Percentiles rank a stretch among this genome's conserved stretches.
Conservation (phyloP, 2,329 filamentous ascomycete genomes). For the Penicillium sp. region DNA sequence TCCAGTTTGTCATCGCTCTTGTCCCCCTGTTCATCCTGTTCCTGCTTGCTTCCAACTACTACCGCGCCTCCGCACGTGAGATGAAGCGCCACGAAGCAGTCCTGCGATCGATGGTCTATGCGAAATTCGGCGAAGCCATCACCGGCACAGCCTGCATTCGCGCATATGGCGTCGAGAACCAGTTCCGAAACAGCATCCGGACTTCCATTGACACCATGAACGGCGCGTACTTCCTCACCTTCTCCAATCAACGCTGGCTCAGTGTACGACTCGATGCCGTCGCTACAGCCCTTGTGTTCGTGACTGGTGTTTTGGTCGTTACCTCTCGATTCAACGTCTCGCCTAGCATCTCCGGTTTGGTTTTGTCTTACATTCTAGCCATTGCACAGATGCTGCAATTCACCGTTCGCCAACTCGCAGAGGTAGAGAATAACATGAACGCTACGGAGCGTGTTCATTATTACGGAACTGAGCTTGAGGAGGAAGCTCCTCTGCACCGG, state of each 20-base stretch:
- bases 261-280: conserved; percentile 83
- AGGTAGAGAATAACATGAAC: conserved; percentile 99
- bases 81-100: conserved; percentile 94
- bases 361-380: conserved; percentile 88
- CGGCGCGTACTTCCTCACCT: conserved; percentile 91
- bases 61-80: conserved; percentile 87
- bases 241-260: conserved; percentile 94
- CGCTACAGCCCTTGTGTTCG: conserved; percentile 83
- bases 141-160: conserved; percentile 78
- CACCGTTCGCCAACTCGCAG: conserved; percentile 88
- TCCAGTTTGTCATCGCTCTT: conserved; percentile 70
- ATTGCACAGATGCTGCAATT: conserved; percentile 98
- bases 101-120: conserved; percentile 84
- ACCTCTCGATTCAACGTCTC: conserved; percentile 85
- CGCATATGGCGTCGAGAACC: conserved; percentile 81
- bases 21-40: conserved; percentile 76
- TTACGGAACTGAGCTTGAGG: conserved; percentile 84
- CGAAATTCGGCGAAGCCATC: conserved; percentile 88
- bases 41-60: conserved; percentile 82
- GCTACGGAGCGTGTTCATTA: conserved; percentile 89
- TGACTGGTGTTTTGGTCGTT: conserved; percentile 86
- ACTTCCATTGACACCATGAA: conserved; percentile 88
- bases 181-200: conserved; percentile 74
- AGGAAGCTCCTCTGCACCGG: conserved; percentile 84
- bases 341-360: conserved; percentile 83